Evolutionary conservation across 176 grass and related monocot genomes (phyloP), one percentile per base, ranked within the genome.

Genomic region (Carex littledalei): DNA sequence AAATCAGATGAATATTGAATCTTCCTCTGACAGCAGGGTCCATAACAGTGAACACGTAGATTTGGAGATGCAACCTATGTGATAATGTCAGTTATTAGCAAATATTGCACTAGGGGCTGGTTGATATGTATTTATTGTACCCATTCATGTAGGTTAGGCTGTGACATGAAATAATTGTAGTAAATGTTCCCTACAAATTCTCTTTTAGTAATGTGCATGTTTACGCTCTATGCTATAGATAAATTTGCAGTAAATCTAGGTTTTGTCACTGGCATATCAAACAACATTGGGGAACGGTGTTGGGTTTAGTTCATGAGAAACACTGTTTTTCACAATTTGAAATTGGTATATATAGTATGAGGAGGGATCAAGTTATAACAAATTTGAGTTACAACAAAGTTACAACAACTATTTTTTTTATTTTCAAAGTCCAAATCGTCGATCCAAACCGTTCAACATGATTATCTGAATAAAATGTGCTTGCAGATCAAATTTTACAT

Each of bases 1-100:
- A 50, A 16, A 21, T 7, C 83, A 86, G 80, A 81, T 45, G 49
- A 81, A 67, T 52, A 37, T 29, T 15, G 72, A 79, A 22, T 60
- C 52, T 14, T 70, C 34, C 56, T 64, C 78, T 0, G 57, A 83
- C 35, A 72, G 32, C 81, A 85, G 78, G 39, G 77, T 21, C 1
- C 29, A 86, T 5, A 84, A 83, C 47, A 50, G 41, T n/a, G 77
- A 87, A 67, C 81, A 84, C 53, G 49, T 79, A 8, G 64, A 83
- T 76, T 61, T 87, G 56, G 88, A 83, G 76, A 77, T 85, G 55
- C 82, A 87, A 45, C 81, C 84, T 83, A 14, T 85, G 29, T 89
- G 85, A 68, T 85, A 26, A 78, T 78, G 68, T 7, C 16, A 57
- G 18, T 29, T 57, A 34, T 31, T 32, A 34, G 74, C 15, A 78